Evolutionary conservation across 2,329 filamentous ascomycete genomes (phyloP).

Genomic region (Pleurostoma richardsiae): DNA sequence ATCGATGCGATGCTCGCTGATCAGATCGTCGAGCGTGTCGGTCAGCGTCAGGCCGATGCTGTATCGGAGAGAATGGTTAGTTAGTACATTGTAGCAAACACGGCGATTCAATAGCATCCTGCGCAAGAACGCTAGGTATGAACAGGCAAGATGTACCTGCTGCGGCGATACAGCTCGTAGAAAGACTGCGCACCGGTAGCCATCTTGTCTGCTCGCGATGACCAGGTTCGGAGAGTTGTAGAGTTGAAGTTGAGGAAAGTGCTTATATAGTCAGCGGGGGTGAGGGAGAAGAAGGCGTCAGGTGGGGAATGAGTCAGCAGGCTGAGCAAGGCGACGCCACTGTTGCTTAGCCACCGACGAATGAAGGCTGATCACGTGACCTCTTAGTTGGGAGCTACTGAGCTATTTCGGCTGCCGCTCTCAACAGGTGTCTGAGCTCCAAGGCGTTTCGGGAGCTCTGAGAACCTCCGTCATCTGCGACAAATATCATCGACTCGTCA

Average conservation of each 20-base stretch:
- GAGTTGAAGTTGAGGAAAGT: constrained; percentile 12
- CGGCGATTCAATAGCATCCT: constrained; percentile 15
- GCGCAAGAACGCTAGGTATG: constrained; percentile 5
- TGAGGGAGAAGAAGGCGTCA: no score
- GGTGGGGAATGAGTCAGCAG: no score
- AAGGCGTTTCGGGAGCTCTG: no score
- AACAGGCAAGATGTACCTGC: constrained; percentile 64
- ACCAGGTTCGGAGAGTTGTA: constrained; percentile 5
- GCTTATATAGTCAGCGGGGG: background rate
- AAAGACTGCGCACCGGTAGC: constrained; percentile 51
- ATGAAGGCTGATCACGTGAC: no score
- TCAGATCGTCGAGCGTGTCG: constrained; percentile 94
- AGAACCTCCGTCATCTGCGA: no score
- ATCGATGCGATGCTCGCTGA: constrained; percentile 91
- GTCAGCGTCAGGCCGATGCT: constrained; percentile 92
- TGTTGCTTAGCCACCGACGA: no score
- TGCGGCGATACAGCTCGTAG: constrained; percentile 97
- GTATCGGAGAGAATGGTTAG: constrained; percentile 5
- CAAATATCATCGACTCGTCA: background rate
- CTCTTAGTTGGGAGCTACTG: no score
- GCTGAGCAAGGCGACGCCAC: no score
- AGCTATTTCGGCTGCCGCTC: no score
- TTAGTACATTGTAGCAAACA: constrained; percentile 4
- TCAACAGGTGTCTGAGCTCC: no score
- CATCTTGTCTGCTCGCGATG: constrained; percentile 27